Percentiles rank a stretch among this genome's conserved stretches.
These are phyloP conservation scores for Suhomyces vadensis DNA, from an alignment of 805 yeast species.

Conservation along the genomic window DNA sequence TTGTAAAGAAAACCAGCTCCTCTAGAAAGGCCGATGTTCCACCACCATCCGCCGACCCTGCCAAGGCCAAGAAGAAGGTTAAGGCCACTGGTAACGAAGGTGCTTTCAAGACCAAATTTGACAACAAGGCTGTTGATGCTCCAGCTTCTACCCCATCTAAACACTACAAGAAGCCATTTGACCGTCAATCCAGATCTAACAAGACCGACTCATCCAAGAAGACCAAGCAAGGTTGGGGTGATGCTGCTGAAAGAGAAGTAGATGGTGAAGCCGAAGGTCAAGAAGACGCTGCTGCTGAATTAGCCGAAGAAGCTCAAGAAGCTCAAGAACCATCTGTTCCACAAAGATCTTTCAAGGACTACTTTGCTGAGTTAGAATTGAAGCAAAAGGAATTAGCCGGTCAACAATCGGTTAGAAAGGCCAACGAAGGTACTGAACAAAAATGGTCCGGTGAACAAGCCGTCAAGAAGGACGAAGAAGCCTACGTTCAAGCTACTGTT, in stretches of 20 bases:
- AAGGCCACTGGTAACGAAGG: slow-evolving; percentile 85
- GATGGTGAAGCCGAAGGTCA: slow-evolving; percentile 59
- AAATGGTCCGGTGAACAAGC: slow-evolving; percentile 57
- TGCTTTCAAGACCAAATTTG: slow-evolving; percentile 61
- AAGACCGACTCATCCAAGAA: slow-evolving; percentile 85
- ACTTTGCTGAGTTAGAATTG: slow-evolving; percentile 67
- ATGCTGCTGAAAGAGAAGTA: slow-evolving; percentile 63
- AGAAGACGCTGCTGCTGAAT: slow-evolving; percentile 43
- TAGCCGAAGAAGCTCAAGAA: slow-evolving; percentile 39
- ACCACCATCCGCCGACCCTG: slow-evolving; percentile 78
- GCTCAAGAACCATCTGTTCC: slow-evolving; percentile 52
- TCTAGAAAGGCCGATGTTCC: slow-evolving; percentile 84
- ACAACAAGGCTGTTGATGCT: slow-evolving; percentile 69
- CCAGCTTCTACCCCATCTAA: slow-evolving; percentile 54
- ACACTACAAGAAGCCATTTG: slow-evolving; percentile 60
- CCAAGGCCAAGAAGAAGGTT: slow-evolving; percentile 71
- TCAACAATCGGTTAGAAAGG: slow-evolving; percentile 42
- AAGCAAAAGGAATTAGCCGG: slow-evolving; percentile 43
- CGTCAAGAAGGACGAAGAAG: slow-evolving; percentile 65
- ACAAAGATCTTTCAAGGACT: slow-evolving; percentile 78
- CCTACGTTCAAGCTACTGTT: slow-evolving; percentile 58
- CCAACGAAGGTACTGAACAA: slow-evolving; percentile 61
- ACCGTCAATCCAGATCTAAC: slow-evolving; percentile 85
- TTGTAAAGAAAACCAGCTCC: slow-evolving; percentile 79
- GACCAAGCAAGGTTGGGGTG: slow-evolving; percentile 87